Evolutionary conservation across 208 protist species (phyloP).

Genomic region (Angomonas ambiguus): DNA sequence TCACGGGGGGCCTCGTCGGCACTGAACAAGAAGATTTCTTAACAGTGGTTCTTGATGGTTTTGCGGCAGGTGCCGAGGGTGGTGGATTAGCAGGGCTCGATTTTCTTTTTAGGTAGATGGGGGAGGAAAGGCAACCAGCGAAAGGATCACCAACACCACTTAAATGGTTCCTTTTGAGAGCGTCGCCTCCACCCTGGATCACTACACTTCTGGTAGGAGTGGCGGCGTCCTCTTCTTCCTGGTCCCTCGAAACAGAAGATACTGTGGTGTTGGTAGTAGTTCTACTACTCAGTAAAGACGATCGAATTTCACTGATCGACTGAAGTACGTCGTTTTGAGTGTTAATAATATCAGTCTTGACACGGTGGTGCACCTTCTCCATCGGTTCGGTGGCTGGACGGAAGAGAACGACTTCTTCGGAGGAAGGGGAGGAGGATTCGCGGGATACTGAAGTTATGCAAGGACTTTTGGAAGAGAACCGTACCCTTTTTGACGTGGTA

Average conservation of each 20-base stretch:
- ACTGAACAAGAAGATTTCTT: background rate
- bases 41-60: too few relatives aligned
- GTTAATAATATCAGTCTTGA: background rate
- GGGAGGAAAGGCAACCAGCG: background rate
- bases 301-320: background rate
- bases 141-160: background rate
- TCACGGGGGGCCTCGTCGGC: too few relatives aligned
- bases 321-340: background rate
- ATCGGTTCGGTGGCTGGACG: background rate
- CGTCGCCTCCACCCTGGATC: background rate
- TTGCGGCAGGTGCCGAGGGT: background rate
- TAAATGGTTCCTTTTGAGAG: background rate
- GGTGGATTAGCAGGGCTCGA: background rate
- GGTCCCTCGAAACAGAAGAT: too few relatives aligned
- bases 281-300: background rate
- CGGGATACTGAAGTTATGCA: constrained; percentile 38
- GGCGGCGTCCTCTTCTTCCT: background rate
- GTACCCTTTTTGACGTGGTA: background rate
- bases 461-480: constrained; percentile 59
- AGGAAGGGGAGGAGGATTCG: constrained; percentile 13
- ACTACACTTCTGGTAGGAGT: background rate
- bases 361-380: background rate
- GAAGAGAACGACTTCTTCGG: background rate
- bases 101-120: background rate
- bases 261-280: background rate